Base-by-base conservation (phyloP, 768 basidiomycete species). In the Cystobasidium onofrii region DNA sequence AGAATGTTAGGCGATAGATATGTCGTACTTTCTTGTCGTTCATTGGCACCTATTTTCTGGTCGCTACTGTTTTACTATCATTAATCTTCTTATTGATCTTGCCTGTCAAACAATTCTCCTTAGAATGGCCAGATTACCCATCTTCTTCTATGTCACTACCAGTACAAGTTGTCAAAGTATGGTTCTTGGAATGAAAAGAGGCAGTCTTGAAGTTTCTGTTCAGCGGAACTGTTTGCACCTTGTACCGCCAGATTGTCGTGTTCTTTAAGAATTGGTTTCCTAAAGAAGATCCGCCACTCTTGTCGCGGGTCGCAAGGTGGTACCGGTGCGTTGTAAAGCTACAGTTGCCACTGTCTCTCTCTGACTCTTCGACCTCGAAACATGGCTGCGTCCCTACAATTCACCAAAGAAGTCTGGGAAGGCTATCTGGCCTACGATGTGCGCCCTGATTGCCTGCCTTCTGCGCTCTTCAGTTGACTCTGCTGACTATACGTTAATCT, bases 311-410 rank as follows among this genome's bases (percentile, higher is more conserved):
- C n/a, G n/a, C n/a, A n/a, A n/a, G n/a, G n/a, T n/a, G n/a, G n/a
- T n/a, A n/a, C n/a, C n/a, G n/a, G n/a, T n/a, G n/a, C n/a, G n/a
- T n/a, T n/a, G n/a, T n/a, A n/a, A n/a, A n/a, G n/a, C n/a, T n/a
- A n/a, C n/a, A n/a, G n/a, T n/a, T n/a, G n/a, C n/a, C n/a, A n/a
- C 31, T 33, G 54, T 25, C 18, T 57, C 4, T 57, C 54, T 25
- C 39, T 39, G 6, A 6, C 39, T 39, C 15, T 39, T 15, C 39
- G 39, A 39, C 6, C 39, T 39, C 39, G 39, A 50, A 43, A 50
- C 3, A 71, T 71, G 69, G 55, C 69, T 13, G 69, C 69, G 12
- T 71, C 50, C 34, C n/a, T 60, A 52, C 52, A 71, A 36, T 71
- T 55, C 55, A 39, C 39, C 6, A 52, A 71, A 25, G 69, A 71